These are phyloP conservation scores for Cladophialophora carrionii DNA, from an alignment of 2,329 filamentous ascomycete genomes.

Conservation along the genomic window DNA sequence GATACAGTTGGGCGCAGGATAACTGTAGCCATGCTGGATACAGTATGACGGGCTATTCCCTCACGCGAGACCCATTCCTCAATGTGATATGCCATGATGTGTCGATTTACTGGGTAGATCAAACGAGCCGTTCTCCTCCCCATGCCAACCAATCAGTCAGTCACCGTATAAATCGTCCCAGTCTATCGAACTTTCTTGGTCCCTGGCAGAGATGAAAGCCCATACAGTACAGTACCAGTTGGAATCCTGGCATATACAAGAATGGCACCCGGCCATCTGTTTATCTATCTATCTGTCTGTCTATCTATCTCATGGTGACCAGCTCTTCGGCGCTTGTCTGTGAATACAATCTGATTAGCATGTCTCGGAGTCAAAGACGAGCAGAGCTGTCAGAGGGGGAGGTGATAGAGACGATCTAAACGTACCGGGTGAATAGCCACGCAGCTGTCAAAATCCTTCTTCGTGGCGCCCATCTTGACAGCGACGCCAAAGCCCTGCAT, in stretches of 20 bases:
- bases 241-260: background rate
- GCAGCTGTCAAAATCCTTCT: constrained; percentile 74
- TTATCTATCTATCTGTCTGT: constrained; percentile 28
- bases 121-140: background rate
- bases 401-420: background rate
- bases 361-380: background rate
- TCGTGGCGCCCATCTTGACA: constrained; percentile 78
- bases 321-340: constrained; percentile 72
- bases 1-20: background rate
- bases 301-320: constrained; percentile 40
- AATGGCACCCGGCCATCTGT: background rate
- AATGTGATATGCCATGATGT: background rate
- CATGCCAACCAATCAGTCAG: background rate
- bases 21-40: background rate
- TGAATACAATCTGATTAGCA: constrained; percentile 17
- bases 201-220: background rate
- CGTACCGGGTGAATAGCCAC: constrained; percentile 70
- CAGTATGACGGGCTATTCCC: background rate
- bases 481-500: constrained; percentile 72
- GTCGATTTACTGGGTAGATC: background rate
- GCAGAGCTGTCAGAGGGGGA: background rate
- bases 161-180: background rate
- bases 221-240: background rate
- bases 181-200: background rate
- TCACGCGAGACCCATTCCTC: background rate